phyloP scores from a whole-genome alignment of 2,329 filamentous ascomycete genomes.

The Parasarocladium wereldwijsianum region DNA sequence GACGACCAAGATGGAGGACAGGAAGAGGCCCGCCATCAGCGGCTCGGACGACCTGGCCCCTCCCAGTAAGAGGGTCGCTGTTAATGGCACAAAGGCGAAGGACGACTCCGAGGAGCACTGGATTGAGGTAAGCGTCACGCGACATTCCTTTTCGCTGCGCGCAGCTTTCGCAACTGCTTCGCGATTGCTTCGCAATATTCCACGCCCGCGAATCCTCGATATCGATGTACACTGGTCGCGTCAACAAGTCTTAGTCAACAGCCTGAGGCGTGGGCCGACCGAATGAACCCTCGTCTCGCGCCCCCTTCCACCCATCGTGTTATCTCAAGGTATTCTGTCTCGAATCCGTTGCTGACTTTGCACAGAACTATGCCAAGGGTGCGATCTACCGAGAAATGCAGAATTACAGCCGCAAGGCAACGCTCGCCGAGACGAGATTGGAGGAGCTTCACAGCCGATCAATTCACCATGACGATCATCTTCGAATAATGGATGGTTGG shows the following conservation, averaged over 20 bases:
- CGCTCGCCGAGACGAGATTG: slow-evolving; percentile 64
- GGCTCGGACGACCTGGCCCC: slow-evolving; percentile 73
- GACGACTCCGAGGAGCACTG: slow-evolving; percentile 45
- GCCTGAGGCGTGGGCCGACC: too few species aligned
- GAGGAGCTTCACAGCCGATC: slow-evolving; percentile 67
- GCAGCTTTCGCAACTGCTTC: too few species aligned
- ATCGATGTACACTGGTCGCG: too few species aligned
- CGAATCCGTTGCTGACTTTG: slow-evolving; percentile 12
- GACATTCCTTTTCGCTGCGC: slow-evolving; percentile 6
- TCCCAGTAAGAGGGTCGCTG: slow-evolving; percentile 79
- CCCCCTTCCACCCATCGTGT: too few species aligned
- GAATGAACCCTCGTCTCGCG: too few species aligned
- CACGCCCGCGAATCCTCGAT: too few species aligned
- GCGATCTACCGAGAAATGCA: slow-evolving; percentile 96
- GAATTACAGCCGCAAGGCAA: slow-evolving; percentile 87
- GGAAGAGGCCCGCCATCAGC: slow-evolving; percentile 81
- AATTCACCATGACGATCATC: slow-evolving; percentile 78
- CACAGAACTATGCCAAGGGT: slow-evolving; percentile 50
- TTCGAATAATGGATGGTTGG: slow-evolving; percentile 84
- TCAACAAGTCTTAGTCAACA: too few species aligned
- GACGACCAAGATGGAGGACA: slow-evolving; percentile 96
- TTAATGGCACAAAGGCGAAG: slow-evolving; percentile 57
- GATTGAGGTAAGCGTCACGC: slow-evolving; percentile 48
- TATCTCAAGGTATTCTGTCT: too few species aligned
- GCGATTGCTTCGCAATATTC: too few species aligned